Percentiles rank a stretch among this genome's conserved stretches.
These are phyloP conservation scores for Sanghuangporus weigelae DNA, from an alignment of 1,284 basidiomycete genomes.

Conservation along the genomic window DNA sequence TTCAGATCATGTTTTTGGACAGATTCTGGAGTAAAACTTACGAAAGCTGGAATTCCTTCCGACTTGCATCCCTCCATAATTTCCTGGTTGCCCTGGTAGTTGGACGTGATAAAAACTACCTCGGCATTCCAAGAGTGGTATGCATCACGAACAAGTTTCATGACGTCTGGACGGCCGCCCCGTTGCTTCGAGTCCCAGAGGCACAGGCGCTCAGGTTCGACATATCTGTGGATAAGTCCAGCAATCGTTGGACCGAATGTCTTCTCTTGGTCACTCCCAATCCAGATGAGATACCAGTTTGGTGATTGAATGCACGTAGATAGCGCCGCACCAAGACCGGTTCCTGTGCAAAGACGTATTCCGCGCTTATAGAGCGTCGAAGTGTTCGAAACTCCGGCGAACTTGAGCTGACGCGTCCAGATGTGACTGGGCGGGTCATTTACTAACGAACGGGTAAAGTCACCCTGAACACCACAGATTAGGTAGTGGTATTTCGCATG, in stretches of 20 bases:
- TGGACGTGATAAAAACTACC: constrained; percentile 64
- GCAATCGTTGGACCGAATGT: constrained; percentile 40
- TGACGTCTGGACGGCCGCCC: constrained; percentile 39
- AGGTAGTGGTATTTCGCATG: constrained; percentile 62
- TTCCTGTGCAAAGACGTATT: constrained; percentile 41
- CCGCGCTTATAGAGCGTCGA: constrained; percentile 40
- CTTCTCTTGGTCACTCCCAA: constrained; percentile 40
- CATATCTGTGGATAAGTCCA: constrained; percentile 44
- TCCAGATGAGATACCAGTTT: constrained; percentile 64
- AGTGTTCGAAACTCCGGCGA: constrained; percentile 39
- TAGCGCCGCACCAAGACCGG: constrained; percentile 39
- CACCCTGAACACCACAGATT: constrained; percentile 67
- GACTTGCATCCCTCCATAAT: constrained; percentile 66
- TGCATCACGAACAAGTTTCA: constrained; percentile 36
- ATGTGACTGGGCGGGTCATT: constrained; percentile 54
- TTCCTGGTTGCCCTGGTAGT: constrained; percentile 55
- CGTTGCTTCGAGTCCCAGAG: constrained; percentile 60
- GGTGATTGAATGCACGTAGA: constrained; percentile 49
- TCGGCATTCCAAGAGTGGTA: constrained; percentile 41
- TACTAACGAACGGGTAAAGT: constrained; percentile 60
- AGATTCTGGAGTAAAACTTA: constrained; percentile 23
- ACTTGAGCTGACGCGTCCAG: constrained; percentile 67
- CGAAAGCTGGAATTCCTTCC: constrained; percentile 58
- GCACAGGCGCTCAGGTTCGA: constrained; percentile 49
- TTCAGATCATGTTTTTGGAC: background rate